Evolutionary conservation across 805 yeast species (phyloP).

Genomic region (Scheffersomyces amazonensis): DNA sequence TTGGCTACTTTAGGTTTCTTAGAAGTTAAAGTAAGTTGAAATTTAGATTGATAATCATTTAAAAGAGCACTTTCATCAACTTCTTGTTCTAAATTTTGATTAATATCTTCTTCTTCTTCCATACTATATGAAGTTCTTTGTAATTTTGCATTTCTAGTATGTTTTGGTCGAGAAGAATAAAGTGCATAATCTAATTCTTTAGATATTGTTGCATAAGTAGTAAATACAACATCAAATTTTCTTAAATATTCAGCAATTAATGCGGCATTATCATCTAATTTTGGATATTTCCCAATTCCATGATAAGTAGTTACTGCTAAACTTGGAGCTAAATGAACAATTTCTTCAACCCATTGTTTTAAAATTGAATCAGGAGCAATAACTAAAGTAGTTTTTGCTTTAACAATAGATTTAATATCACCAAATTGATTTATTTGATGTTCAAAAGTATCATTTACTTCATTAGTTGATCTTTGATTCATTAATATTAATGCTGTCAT

Average conservation of each 20-base stretch:
- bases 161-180: conserved; percentile 57
- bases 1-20: conserved; percentile 29
- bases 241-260: conserved; percentile 53
- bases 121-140: not conserved
- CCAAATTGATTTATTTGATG: conserved; percentile 32
- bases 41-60: conserved; percentile 19
- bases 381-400: conserved; percentile 70
- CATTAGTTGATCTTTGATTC: conserved; percentile 50
- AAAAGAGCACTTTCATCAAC: not conserved
- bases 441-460: conserved; percentile 27
- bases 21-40: conserved; percentile 21
- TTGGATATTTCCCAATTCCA: conserved; percentile 43
- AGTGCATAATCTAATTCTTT: conserved; percentile 77
- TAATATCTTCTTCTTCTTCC: conserved; percentile 9
- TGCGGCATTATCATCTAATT: conserved; percentile 27
- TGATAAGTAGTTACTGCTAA: conserved; percentile 61
- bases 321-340: conserved; percentile 54
- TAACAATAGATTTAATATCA: conserved; percentile 43
- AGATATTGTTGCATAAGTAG: conserved; percentile 71
- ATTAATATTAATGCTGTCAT: conserved; percentile 60
- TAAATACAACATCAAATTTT: conserved; percentile 72
- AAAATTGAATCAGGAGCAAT: conserved; percentile 84
- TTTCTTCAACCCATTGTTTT: conserved; percentile 83
- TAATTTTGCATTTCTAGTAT: conserved; percentile 35
- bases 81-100: conserved; percentile 1